These are phyloP conservation scores for Boletus barrowsii DNA, from an alignment of 768 basidiomycete genomes.

Conservation along the genomic window DNA sequence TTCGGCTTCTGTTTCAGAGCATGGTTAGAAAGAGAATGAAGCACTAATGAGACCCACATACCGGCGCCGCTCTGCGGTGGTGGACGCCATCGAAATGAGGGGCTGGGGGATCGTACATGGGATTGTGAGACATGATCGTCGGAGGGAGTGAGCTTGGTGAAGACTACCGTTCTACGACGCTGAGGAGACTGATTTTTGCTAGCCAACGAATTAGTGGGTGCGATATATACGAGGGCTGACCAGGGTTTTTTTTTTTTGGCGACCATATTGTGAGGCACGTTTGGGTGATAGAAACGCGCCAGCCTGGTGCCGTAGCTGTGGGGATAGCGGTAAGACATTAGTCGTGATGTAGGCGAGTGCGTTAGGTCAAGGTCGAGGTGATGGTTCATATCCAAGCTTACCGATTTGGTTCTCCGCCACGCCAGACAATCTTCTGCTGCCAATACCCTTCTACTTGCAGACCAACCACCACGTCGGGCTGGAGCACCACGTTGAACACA, in stretches of 20 bases:
- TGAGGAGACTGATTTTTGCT: conserved; percentile 11
- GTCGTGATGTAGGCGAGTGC: conserved; percentile 23
- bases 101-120: conserved; percentile 13
- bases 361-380: conserved; percentile 29
- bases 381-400: conserved; percentile 29
- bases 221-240: conserved; percentile 28
- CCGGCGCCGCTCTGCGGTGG: conserved; percentile 19
- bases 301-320: conserved; percentile 34
- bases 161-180: conserved; percentile 7
- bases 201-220: conserved; percentile 9
- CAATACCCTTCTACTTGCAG: not conserved
- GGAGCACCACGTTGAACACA: conserved; percentile 20
- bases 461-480: conserved; percentile 15
- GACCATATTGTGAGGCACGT: conserved; percentile 25
- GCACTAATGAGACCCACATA: conserved; percentile 16
- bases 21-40: conserved; percentile 13
- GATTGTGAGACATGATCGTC: conserved; percentile 9
- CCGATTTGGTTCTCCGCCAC: conserved; percentile 34
- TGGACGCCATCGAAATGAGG: conserved; percentile 3
- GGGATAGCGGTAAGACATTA: conserved; percentile 23
- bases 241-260: conserved; percentile 20
- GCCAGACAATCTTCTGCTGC: not conserved
- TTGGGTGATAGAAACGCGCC: conserved; percentile 29
- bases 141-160: conserved; percentile 1
- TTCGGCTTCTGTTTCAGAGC: conserved; percentile 19